Evolutionary conservation across 2,329 filamentous ascomycete species (phyloP), one percentile per base, ranked within the genome.

Genomic region (Cercospora berteroae): DNA sequence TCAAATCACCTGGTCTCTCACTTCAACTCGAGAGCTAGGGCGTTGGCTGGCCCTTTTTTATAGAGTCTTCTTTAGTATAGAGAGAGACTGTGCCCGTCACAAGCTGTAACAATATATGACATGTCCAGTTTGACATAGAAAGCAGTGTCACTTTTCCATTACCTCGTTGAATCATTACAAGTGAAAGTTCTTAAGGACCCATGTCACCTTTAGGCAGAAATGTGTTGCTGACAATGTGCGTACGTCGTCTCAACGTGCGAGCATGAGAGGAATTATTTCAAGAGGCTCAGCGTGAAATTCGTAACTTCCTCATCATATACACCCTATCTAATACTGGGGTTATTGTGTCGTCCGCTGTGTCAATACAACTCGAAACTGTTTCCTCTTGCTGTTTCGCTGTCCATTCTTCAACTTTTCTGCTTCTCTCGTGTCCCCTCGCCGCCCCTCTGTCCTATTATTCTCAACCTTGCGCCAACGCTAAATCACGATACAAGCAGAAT

Each of bases 21-120:
- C 63, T 68, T 69, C 67, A 71, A 69, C 67, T 64, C 59, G 69
- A 69, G 69, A 55, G 67, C 60, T 52, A 52, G 56, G 63, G 63
- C 59, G 66, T 63, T 63, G 68, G 66, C 65, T 60, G 50, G 68
- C 58, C 55, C 55, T 58, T 58, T 56, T 58, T 64, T 36, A 36
- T 64, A 48, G 59, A 61, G 60, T 60, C 63, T 66, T 42, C 23
- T 29, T 10, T 23, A 20, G 9, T 36, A 58, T 58, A 58, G 29
- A 66, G 66, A 67, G 62, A 70, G 59, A 52, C 66, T 62, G 63
- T 65, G 64, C 63, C 63, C 66, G 64, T 48, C 57, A 63, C 55
- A 66, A 66, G 52, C 66, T 65, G 66, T 65, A 67, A 58, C 48
- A 63, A 58, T 58, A 58, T 58, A 58, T 58, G 55, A 58, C 9